Evolutionary conservation across 1,284 basidiomycete genomes (phyloP).

Genomic region (Vanrija sp.): DNA sequence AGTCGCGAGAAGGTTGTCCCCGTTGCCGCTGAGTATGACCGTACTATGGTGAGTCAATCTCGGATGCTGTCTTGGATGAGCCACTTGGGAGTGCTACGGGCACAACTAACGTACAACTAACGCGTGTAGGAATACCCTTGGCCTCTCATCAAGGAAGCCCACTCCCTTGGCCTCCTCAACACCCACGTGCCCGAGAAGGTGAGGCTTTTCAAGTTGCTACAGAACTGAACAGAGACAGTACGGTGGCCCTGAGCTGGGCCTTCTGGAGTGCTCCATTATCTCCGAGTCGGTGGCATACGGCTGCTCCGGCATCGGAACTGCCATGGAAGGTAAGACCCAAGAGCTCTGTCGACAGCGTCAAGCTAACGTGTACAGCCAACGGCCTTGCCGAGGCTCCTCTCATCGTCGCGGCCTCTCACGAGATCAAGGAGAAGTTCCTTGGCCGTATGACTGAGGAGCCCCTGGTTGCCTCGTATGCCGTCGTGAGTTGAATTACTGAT

Average conservation of each 20-base stretch:
- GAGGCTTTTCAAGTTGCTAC: conserved; percentile 1
- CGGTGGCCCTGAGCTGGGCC: conserved; percentile 54
- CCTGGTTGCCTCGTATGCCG: conserved; percentile 56
- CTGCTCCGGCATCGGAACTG: conserved; percentile 56
- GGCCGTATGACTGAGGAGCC: conserved; percentile 58
- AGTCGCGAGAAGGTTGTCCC: conserved; percentile 54
- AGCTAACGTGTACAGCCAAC: conserved; percentile 36
- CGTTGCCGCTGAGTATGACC: conserved; percentile 52
- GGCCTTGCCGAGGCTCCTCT: conserved; percentile 56
- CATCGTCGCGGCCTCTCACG: conserved; percentile 54
- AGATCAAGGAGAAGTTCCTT: conserved; percentile 55
- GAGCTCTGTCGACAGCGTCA: neutral
- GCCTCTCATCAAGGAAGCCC: conserved; percentile 55
- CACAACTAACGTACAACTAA: neutral
- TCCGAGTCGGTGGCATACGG: conserved; percentile 54
- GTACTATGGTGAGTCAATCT: conserved; percentile 44
- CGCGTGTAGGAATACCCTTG: conserved; percentile 52
- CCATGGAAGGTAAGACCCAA: conserved; percentile 42
- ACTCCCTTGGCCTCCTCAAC: conserved; percentile 52
- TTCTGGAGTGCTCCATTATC: conserved; percentile 54
- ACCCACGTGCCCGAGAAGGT: conserved; percentile 52
- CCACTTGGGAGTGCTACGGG: no score
- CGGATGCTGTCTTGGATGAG: neutral
- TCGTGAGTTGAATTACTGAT: conserved; percentile 21
- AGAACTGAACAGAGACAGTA: conserved; percentile 41